Conservation (phyloP, 352 stramenopile species). For the Pythium chondricola region DNA sequence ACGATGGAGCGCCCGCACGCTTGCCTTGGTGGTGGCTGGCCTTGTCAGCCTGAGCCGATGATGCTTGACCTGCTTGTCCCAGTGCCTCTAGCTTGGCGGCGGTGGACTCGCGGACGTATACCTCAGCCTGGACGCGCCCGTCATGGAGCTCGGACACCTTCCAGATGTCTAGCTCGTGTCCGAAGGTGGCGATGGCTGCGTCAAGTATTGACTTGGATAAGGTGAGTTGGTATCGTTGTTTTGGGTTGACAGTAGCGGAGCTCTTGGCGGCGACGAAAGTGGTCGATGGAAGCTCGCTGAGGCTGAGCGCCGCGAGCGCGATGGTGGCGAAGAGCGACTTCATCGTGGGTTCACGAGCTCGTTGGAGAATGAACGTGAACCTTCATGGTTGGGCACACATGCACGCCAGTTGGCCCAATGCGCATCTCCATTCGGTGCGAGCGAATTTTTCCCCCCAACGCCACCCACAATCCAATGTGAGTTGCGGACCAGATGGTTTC, state of each 20-base stretch:
- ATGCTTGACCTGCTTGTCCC: too few species aligned
- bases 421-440: too few species aligned
- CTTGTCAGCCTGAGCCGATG: conserved; percentile 4
- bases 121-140: conserved; percentile 12
- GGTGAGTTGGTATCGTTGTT: conserved; percentile 30
- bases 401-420: too few species aligned
- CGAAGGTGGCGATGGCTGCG: conserved; percentile 1
- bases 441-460: too few species aligned
- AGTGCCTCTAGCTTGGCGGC: not conserved
- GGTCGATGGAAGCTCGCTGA: too few species aligned
- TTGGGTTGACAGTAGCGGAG: conserved; percentile 14
- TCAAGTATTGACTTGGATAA: conserved; percentile 19
- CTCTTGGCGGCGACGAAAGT: conserved; percentile 2
- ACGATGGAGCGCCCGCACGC: not conserved
- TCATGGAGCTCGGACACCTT: not conserved
- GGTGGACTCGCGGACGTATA: conserved; percentile 6
- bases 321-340: too few species aligned
- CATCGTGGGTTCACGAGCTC: too few species aligned
- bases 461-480: too few species aligned
- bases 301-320: conserved; percentile 4
- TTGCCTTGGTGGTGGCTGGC: conserved; percentile 5
- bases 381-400: too few species aligned
- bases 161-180: conserved; percentile 21
- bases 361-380: too few species aligned
- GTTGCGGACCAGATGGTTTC: too few species aligned